These are phyloP conservation scores for Colletotrichum caudatum DNA, from an alignment of 2,329 filamentous ascomycete genomes.

Conservation along the genomic window DNA sequence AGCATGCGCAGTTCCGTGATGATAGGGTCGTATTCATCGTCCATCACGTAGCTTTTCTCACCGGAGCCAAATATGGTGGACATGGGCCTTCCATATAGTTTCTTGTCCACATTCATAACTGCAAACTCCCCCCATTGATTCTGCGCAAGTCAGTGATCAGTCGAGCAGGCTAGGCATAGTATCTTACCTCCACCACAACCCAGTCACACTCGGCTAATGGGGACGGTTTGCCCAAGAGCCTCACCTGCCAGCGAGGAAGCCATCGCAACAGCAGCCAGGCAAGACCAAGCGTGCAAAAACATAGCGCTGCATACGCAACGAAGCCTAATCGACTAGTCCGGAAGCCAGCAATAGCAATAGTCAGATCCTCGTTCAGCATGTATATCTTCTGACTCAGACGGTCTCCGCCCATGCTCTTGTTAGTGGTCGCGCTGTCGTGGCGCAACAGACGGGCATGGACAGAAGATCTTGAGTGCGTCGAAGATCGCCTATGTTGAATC, in stretches of 20 bases:
- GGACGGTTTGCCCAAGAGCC: conserved; percentile 75
- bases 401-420: conserved; percentile 71
- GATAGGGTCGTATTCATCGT: conserved; percentile 82
- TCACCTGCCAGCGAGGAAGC: conserved; percentile 89
- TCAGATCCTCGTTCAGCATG: conserved; percentile 92
- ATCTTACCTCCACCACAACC: conserved; percentile 86
- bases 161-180: background rate
- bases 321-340: conserved; percentile 79
- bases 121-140: conserved; percentile 97
- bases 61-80: conserved; percentile 75
- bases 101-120: conserved; percentile 74
- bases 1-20: conserved; percentile 80
- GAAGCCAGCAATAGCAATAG: conserved; percentile 93
- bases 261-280: conserved; percentile 89
- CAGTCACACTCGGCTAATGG: conserved; percentile 83
- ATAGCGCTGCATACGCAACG: conserved; percentile 76
- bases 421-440: conserved; percentile 77
- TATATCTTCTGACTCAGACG: conserved; percentile 90
- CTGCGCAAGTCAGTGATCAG: conserved; percentile 52
- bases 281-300: conserved; percentile 78
- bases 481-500: conserved; percentile 72
- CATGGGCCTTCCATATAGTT: conserved; percentile 65
- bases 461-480: conserved; percentile 67
- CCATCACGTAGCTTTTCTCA: conserved; percentile 70
- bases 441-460: conserved; percentile 76